Percentiles rank a stretch among this genome's conserved stretches.
phyloP scores from a whole-genome alignment of 1,284 basidiomycete species.

The Vanrija sp. region DNA sequence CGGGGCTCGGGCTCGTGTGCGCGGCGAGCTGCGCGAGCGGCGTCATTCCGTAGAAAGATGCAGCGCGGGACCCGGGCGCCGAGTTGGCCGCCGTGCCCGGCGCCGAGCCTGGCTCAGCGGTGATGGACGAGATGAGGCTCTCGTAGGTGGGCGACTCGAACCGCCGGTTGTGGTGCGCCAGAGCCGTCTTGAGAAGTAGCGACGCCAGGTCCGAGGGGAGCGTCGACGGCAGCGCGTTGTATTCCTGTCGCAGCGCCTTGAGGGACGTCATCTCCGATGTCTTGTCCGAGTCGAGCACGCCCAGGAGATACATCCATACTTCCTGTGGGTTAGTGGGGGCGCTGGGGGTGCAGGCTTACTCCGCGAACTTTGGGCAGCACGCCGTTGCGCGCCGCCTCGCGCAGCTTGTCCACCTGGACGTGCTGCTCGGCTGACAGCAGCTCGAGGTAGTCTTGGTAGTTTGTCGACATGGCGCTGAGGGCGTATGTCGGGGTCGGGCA shows the following conservation, averaged over 20 bases:
- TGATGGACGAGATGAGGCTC: conserved; percentile 40
- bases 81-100: background rate
- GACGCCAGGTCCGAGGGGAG: conserved; percentile 33
- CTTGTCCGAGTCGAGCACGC: conserved; percentile 41
- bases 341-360: conserved; percentile 19
- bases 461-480: conserved; percentile 30
- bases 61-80: background rate
- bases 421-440: conserved; percentile 47
- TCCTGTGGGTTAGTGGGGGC: conserved; percentile 26
- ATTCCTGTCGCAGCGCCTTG: conserved; percentile 30
- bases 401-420: conserved; percentile 42
- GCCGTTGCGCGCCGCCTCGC: conserved; percentile 45
- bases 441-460: conserved; percentile 37
- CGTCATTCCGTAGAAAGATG: background rate
- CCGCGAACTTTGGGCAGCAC: conserved; percentile 40
- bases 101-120: conserved; percentile 24
- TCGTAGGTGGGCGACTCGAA: conserved; percentile 47
- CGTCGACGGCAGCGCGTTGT: conserved; percentile 27
- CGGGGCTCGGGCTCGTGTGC: background rate
- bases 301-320: conserved; percentile 50
- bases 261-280: conserved; percentile 43
- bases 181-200: conserved; percentile 33
- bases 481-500: background rate
- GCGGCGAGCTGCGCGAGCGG: background rate
- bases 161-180: conserved; percentile 42